Percentiles rank a stretch among this genome's conserved stretches.
phyloP scores from a whole-genome alignment of 768 basidiomycete genomes.

The Lactarius sanguifluus region DNA sequence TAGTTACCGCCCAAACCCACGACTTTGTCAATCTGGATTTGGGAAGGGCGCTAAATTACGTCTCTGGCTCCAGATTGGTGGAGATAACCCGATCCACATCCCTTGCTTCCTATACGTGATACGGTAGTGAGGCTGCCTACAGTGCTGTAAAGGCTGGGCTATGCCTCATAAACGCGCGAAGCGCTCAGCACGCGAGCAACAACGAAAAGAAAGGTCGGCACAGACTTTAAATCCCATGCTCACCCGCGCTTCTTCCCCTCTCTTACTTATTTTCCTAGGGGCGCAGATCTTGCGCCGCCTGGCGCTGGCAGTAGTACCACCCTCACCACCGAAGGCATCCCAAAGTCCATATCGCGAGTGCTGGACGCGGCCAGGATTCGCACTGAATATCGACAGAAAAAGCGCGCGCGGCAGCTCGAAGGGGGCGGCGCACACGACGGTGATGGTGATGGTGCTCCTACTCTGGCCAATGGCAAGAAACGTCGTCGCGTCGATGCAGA shows the following conservation, averaged over 20 bases:
- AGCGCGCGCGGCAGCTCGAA: conserved; percentile 33
- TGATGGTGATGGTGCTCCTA: not conserved
- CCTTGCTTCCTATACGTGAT: too few relatives aligned
- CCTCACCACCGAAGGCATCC: conserved; percentile 57
- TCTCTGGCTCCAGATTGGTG: too few relatives aligned
- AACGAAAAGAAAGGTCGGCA: conserved; percentile 34
- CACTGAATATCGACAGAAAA: conserved; percentile 47
- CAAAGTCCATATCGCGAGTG: conserved; percentile 66
- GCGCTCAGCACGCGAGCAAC: conserved; percentile 36
- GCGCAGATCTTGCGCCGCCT: conserved; percentile 31
- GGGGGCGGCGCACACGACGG: conserved; percentile 37
- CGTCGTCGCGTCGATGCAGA: conserved; percentile 30
- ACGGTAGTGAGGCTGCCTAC: too few relatives aligned
- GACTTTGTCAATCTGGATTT: too few relatives aligned
- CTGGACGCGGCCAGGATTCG: conserved; percentile 62
- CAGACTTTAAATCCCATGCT: not conserved
- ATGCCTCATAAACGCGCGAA: conserved; percentile 28
- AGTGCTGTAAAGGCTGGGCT: too few relatives aligned
- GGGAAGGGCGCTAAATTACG: too few relatives aligned
- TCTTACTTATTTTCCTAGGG: conserved; percentile 26
- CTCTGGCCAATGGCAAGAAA: conserved; percentile 8
- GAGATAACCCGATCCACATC: too few relatives aligned
- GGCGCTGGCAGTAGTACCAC: not conserved
- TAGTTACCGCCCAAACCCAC: too few relatives aligned
- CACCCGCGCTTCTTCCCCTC: not conserved